These are phyloP conservation scores for Ustilago shanxiensis DNA, from an alignment of 1,284 basidiomycete species.

Conservation along the genomic window DNA sequence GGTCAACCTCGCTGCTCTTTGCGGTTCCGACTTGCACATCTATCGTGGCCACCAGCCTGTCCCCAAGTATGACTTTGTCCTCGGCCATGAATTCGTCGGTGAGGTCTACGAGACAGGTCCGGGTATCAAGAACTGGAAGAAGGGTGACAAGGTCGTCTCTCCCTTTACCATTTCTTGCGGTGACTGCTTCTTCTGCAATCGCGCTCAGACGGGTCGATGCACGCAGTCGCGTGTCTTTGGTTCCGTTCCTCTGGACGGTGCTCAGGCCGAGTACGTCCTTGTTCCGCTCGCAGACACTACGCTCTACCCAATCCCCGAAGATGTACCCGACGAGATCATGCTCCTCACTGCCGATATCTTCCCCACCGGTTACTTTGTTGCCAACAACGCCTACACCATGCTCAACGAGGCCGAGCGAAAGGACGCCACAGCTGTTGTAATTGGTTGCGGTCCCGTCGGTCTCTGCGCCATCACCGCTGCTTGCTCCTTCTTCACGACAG, in stretches of 20 bases:
- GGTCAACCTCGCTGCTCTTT: slow-evolving; percentile 74
- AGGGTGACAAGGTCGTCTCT: slow-evolving; percentile 86
- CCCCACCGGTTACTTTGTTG: slow-evolving; percentile 76
- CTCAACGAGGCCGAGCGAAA: slow-evolving; percentile 61
- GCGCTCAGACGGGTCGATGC: slow-evolving; percentile 84
- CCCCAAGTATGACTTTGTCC: slow-evolving; percentile 57
- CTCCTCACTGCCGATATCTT: slow-evolving; percentile 77
- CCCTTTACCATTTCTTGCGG: slow-evolving; percentile 85
- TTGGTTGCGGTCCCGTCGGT: slow-evolving; percentile 72
- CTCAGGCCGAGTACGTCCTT: slow-evolving; percentile 87
- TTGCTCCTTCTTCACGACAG: slow-evolving; percentile 69
- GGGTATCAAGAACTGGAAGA: slow-evolving; percentile 77
- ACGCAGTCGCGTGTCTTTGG: slow-evolving; percentile 79
- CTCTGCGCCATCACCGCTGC: slow-evolving; percentile 71
- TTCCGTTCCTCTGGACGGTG: slow-evolving; percentile 79
- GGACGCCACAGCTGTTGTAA: slow-evolving; percentile 59
- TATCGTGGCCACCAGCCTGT: slow-evolving; percentile 58
- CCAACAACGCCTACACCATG: slow-evolving; percentile 75
- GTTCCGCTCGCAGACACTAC: slow-evolving; percentile 83
- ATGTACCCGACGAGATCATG: slow-evolving; percentile 72
- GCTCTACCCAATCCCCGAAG: slow-evolving; percentile 76
- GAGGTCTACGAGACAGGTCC: slow-evolving; percentile 80
- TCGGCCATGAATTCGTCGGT: slow-evolving; percentile 87
- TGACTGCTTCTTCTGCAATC: slow-evolving; percentile 76
- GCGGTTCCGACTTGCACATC: slow-evolving; percentile 84